These are phyloP conservation scores for cucumber (Cucumis sativus) DNA, from an alignment of 306 rosid species.

Conservation along the genomic window Cucumber_9930_V3 NC_026658.2:4468501-4469000, in stretches of 20 bases:
- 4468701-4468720: neutral
- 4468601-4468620: constrained; percentile 81
- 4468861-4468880: neutral
- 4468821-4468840: neutral
- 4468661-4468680: constrained; percentile 64
- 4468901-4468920: constrained; percentile 13
- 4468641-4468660: constrained; percentile 73
- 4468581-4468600: constrained; percentile 81
- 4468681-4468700: neutral
- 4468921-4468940: constrained; percentile 23
- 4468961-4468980: constrained; percentile 98
- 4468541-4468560: neutral
- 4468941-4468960: constrained; percentile 92
- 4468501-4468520: neutral
- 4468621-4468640: constrained; percentile 85
- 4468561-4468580: neutral
- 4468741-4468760: neutral
- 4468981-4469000: constrained; percentile 99
- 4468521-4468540: neutral
- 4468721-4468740: neutral
- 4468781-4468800: neutral
- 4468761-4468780: neutral
- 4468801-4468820: neutral
- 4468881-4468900: neutral
- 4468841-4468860: neutral